Evolutionary conservation across 1,139 yeast genomes (phyloP), one percentile per base, ranked within the genome.

Genomic region (Wickerhamomyces sp.): DNA sequence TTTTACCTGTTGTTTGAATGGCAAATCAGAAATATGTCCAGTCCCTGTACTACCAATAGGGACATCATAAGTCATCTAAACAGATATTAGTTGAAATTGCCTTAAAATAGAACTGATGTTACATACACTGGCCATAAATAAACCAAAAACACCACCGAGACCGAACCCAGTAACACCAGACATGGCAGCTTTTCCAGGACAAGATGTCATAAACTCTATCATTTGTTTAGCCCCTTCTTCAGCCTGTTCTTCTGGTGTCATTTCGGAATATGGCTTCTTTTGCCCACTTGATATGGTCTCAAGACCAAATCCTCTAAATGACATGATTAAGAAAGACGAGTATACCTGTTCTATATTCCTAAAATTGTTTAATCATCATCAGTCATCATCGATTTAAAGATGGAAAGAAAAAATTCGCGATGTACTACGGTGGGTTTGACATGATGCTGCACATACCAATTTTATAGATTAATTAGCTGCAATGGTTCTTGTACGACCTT

Each of bases 161-260:
- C 84, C 93, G 68, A 90, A 93, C 39, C 99, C 99, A 15, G 95
- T 83, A 23, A 84, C 97, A 50, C 97, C 98, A 15, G 96, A 87
- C 74, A 91, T 81, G 34, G 76, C 81, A 0, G 96, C 80, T 65
- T 93, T 93, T 26, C 98, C 98, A 0, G 98, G 97, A 69, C 99
- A 93, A 15, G 96, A 87, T 54, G 84, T 84, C 91, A 90, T 88
- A 66, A 85, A 78, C 45, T 75, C 79, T 63, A 89, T 78, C 84
- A 91, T 85, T 62, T 79, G 81, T 58, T 73, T 72, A n/a, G 97
- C 97, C 13, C 96, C 96, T 48, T 79, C 82, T 58, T 88, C 94
- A 4, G 96, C 96, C 67, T 89, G 96, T 62, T 91, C 96, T 54
- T 90, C 95, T 41, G 84, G 93, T 4, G 88, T 79, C 91, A 91